A percentile compares a stretch with the other conserved stretches of the same genome.
These are phyloP conservation scores for Casuarina equisetifolia DNA, from an alignment of 306 rosid species.

Conservation along the genomic window DNA sequence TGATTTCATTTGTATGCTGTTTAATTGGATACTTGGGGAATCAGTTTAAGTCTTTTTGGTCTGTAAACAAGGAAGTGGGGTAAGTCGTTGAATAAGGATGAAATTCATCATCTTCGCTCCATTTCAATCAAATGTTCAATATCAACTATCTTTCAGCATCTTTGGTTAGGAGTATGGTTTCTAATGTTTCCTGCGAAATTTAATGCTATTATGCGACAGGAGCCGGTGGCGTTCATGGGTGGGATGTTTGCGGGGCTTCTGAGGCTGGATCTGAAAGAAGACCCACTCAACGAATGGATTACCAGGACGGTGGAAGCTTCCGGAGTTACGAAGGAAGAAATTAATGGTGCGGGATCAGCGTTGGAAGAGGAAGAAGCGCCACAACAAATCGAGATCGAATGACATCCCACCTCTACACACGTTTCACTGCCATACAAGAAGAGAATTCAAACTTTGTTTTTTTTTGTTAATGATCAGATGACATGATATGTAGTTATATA, in stretches of 20 bases:
- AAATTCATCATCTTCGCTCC: not conserved
- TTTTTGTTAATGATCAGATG: too few relatives aligned
- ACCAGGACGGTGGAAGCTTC: conserved; percentile 77
- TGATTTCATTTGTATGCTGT: not conserved
- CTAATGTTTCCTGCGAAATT: not conserved
- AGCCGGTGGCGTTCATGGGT: conserved; percentile 90
- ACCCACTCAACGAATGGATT: conserved; percentile 92
- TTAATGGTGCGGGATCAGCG: conserved; percentile 42
- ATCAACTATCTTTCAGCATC: not conserved
- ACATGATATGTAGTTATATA: too few relatives aligned
- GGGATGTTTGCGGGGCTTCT: conserved; percentile 86
- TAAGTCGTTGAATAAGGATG: not conserved
- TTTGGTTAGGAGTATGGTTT: not conserved
- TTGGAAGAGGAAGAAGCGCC: conserved; percentile 64
- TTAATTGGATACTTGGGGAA: not conserved
- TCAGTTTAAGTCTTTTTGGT: not conserved
- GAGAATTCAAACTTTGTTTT: too few relatives aligned
- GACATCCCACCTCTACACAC: conserved; percentile 14
- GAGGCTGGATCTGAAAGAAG: conserved; percentile 87
- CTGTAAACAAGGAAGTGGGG: not conserved
- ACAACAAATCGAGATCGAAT: conserved; percentile 83
- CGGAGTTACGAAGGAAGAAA: conserved; percentile 59
- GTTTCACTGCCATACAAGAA: not conserved
- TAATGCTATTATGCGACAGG: conserved; percentile 42
- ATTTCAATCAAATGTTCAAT: not conserved